Conservation (phyloP, 345 rosid genomes). For the Alliaria petiolata region DNA sequence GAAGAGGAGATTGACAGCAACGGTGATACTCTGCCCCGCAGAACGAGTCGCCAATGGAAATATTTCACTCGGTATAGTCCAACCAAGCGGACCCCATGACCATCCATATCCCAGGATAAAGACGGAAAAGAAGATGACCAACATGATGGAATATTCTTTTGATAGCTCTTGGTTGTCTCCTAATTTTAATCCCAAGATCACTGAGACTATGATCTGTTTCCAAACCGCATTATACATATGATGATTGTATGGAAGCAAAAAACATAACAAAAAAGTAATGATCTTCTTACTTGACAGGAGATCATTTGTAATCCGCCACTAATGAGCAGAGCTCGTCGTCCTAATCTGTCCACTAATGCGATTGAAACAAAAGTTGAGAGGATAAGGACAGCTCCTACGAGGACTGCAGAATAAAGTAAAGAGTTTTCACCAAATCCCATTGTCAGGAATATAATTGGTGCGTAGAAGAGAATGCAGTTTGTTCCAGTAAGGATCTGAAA, state of each 20-base stretch:
- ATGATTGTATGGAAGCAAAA: background rate
- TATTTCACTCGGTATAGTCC: conserved; percentile 82
- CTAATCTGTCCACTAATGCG: conserved; percentile 60
- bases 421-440: conserved; percentile 80
- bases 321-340: conserved; percentile 64
- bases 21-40: conserved; percentile 78
- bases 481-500: conserved; percentile 85
- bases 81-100: conserved; percentile 93
- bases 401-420: conserved; percentile 62
- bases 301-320: too few relatives aligned
- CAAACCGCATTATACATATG: too few relatives aligned
- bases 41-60: conserved; percentile 75
- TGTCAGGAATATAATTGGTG: conserved; percentile 68
- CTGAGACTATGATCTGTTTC: conserved; percentile 59
- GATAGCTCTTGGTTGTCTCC: conserved; percentile 59
- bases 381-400: conserved; percentile 72
- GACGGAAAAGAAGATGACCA: conserved; percentile 59
- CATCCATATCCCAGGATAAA: conserved; percentile 78
- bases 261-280: background rate
- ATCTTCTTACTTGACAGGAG: conserved; percentile 57
- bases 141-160: conserved; percentile 50
- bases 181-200: conserved; percentile 65
- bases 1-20: conserved; percentile 79
- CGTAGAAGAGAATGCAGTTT: conserved; percentile 76
- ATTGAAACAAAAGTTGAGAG: conserved; percentile 75